These are phyloP conservation scores for Fagus sylvatica DNA, from an alignment of 306 rosid genomes.

Conservation along the genomic window DNA sequence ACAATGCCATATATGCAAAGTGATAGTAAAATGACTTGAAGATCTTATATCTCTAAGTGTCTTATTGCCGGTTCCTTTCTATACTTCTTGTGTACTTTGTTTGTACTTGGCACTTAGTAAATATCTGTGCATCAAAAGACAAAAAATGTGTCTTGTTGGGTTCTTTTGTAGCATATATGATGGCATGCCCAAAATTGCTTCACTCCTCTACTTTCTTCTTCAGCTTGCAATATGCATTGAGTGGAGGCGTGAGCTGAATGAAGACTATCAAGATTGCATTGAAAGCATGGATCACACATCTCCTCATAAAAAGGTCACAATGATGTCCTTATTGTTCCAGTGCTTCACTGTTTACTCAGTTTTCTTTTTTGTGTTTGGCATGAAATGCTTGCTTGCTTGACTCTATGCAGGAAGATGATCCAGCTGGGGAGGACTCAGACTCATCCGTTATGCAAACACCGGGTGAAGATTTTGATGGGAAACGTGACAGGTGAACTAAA, in stretches of 20 bases:
- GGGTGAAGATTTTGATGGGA: slow-evolving; percentile 54
- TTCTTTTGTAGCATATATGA: slow-evolving; percentile 7
- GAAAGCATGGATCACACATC: slow-evolving; percentile 70
- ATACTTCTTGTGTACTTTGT: neutral
- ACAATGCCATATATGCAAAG: neutral
- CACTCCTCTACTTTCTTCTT: slow-evolving; percentile 30
- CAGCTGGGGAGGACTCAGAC: slow-evolving; percentile 48
- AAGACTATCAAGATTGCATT: slow-evolving; percentile 89
- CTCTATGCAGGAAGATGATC: slow-evolving; percentile 68
- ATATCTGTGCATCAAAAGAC: neutral
- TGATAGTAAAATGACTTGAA: neutral
- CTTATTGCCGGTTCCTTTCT: neutral
- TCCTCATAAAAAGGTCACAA: slow-evolving; percentile 54
- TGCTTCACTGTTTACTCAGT: neutral
- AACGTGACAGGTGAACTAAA: slow-evolving; percentile 96
- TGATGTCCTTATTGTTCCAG: slow-evolving; percentile 10
- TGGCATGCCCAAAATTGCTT: slow-evolving; percentile 22
- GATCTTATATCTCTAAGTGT: neutral
- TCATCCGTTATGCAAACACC: slow-evolving; percentile 44
- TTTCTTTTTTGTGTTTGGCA: slow-evolving; percentile 25
- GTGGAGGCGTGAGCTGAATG: slow-evolving; percentile 60
- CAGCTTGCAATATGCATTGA: slow-evolving; percentile 95
- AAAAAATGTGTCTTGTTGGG: neutral
- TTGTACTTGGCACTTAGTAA: neutral
- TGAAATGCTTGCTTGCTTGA: slow-evolving; percentile 23